Percentiles rank a stretch among this genome's conserved stretches.
phyloP scores from a whole-genome alignment of 163 green algal species.

The Chloromonas sp. region DNA sequence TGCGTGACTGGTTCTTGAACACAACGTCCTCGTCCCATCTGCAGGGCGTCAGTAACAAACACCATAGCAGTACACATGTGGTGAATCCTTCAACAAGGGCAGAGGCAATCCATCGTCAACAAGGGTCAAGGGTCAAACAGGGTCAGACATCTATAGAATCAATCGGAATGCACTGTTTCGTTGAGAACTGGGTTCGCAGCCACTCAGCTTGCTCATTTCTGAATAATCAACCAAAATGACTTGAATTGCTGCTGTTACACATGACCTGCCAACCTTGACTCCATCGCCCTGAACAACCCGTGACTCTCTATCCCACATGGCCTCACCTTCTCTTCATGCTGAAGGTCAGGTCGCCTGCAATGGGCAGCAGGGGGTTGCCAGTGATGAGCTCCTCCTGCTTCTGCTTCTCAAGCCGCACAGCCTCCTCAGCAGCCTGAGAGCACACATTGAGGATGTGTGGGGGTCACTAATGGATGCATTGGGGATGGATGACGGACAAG shows the following conservation, averaged over 20 bases:
- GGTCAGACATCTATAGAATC: too few species aligned
- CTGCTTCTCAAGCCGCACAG: conserved; percentile 38
- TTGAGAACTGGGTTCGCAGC: too few species aligned
- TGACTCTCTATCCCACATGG: too few species aligned
- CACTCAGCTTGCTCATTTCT: too few species aligned
- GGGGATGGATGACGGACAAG: neutral
- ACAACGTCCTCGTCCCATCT: conserved; percentile 99
- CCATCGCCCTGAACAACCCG: too few species aligned
- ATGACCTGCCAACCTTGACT: too few species aligned
- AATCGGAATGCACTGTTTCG: too few species aligned
- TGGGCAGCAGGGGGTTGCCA: conserved; percentile 86
- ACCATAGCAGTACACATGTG: neutral
- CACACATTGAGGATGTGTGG: neutral
- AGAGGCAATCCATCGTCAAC: too few species aligned
- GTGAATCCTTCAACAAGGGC: too few species aligned
- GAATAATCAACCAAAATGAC: too few species aligned
- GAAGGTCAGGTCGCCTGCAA: conserved; percentile 30
- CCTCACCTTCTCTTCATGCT: conserved; percentile 32
- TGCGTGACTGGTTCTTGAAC: conserved; percentile 85
- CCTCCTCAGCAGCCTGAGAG: conserved; percentile 53
- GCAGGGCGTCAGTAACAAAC: neutral
- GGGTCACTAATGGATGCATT: conserved; percentile 6
- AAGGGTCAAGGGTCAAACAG: too few species aligned
- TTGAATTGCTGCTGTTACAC: too few species aligned
- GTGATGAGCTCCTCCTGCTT: conserved; percentile 66